A percentile compares a stretch with the other conserved stretches of the same genome.
Conservation (phyloP, 192 early-diverging fungal genomes). For the Nowakowskiella sp. region DNA sequence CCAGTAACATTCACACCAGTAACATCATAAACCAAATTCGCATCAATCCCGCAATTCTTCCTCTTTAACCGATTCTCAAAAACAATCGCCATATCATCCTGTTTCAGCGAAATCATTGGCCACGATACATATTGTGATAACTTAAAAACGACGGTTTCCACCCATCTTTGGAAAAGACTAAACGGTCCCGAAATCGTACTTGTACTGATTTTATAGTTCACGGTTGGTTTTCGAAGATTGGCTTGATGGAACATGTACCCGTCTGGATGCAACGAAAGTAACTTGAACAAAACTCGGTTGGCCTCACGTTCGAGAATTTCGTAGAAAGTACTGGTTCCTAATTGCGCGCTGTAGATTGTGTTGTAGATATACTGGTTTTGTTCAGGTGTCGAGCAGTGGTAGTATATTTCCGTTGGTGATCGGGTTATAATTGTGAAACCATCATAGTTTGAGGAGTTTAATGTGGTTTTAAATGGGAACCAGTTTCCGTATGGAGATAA, state of each 20-base stretch:
- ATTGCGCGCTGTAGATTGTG: slow-evolving; percentile 11
- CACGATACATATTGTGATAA: slow-evolving; percentile 12
- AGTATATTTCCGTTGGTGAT: too few relatives aligned
- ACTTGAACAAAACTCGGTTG: slow-evolving; percentile 2
- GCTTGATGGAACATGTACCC: slow-evolving; percentile 20
- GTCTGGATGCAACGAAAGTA: slow-evolving; percentile 1
- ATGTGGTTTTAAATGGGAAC: too few relatives aligned
- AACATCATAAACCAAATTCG: too few relatives aligned
- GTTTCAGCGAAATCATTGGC: slow-evolving; percentile 17
- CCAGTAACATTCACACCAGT: too few relatives aligned
- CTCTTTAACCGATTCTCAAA: slow-evolving; percentile 6
- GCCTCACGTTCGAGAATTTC: slow-evolving; percentile 8
- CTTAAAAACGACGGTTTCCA: slow-evolving; percentile 10
- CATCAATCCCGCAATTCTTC: too few relatives aligned
- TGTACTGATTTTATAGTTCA: too few relatives aligned
- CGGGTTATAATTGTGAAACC: background rate
- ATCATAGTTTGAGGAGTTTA: too few relatives aligned
- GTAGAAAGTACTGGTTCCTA: slow-evolving; percentile 3
- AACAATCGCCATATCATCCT: slow-evolving; percentile 1
- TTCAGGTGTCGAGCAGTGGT: slow-evolving; percentile 2
- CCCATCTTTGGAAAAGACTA: too few relatives aligned
- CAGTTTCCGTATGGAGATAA: too few relatives aligned
- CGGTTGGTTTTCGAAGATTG: slow-evolving; percentile 13
- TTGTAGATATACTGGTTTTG: slow-evolving; percentile 16
- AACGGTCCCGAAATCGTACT: background rate